These are phyloP conservation scores for Antrodiella citrinella DNA, from an alignment of 768 basidiomycete species.

Conservation along the genomic window DNA sequence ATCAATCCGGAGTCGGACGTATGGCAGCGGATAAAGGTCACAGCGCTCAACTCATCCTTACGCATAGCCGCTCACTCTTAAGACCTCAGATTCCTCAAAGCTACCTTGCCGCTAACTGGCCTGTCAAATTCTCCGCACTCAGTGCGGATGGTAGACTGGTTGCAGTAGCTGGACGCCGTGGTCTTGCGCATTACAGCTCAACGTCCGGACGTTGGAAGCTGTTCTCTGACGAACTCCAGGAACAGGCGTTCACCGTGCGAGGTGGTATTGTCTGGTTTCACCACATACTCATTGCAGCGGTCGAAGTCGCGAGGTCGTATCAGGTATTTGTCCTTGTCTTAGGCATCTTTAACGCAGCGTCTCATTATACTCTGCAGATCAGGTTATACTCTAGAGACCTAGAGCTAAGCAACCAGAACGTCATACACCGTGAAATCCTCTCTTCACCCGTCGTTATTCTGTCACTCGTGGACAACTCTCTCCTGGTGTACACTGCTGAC, in stretches of 20 bases:
- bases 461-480: constrained; percentile 89
- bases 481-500: constrained; percentile 90
- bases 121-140: constrained; percentile 85
- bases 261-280: constrained; percentile 97
- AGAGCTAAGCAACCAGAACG: constrained; percentile 75
- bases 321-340: constrained; percentile 40
- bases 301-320: constrained; percentile 72
- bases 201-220: constrained; percentile 93
- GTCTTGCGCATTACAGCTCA: constrained; percentile 89
- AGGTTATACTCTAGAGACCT: constrained; percentile 91
- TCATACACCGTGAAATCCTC: constrained; percentile 74
- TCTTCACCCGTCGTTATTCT: constrained; percentile 75
- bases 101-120: constrained; percentile 92
- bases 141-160: constrained; percentile 87
- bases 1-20: constrained; percentile 98
- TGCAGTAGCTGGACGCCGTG: constrained; percentile 86
- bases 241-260: constrained; percentile 78
- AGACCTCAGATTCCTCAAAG: constrained; percentile 71
- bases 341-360: constrained; percentile 1
- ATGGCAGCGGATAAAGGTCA: constrained; percentile 95
- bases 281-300: constrained; percentile 86
- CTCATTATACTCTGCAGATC: constrained; percentile 44
- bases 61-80: too few species aligned
- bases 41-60: constrained; percentile 3
- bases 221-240: constrained; percentile 75